A percentile compares a stretch with the other conserved stretches of the same genome.
Evolutionary conservation across 805 yeast genomes (phyloP).

Genomic region (Spathaspora gorwiae): DNA sequence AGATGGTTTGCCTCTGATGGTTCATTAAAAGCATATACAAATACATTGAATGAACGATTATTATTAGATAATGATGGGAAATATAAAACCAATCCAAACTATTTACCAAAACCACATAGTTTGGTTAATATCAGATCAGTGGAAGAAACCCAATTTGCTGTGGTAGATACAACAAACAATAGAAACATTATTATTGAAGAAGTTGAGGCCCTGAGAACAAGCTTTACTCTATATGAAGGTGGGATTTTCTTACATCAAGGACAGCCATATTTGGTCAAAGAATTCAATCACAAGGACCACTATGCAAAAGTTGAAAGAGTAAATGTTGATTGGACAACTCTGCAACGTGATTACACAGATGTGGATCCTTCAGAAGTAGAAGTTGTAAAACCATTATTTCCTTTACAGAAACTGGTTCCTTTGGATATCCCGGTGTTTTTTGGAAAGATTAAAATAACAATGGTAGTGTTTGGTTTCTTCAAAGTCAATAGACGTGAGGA

Average conservation of each 20-base stretch:
- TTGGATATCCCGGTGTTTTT: conserved; percentile 58
- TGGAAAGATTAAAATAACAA: conserved; percentile 71
- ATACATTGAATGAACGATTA: conserved; percentile 30
- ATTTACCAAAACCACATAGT: conserved; percentile 77
- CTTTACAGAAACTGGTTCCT: conserved; percentile 26
- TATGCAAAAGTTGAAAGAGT: conserved; percentile 85
- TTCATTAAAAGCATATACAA: conserved; percentile 13
- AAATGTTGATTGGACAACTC: conserved; percentile 90
- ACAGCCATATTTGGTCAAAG: conserved; percentile 77
- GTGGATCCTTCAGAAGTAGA: conserved; percentile 82
- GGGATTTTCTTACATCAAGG: conserved; percentile 96
- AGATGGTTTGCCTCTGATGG: conserved; percentile 48
- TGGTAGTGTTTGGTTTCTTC: conserved; percentile 87
- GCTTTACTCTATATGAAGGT: conserved; percentile 86
- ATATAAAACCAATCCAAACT: conserved; percentile 39
- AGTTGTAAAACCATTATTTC: conserved; percentile 49
- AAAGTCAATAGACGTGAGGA: conserved; percentile 72
- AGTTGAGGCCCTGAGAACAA: conserved; percentile 81
- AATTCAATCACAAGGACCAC: conserved; percentile 72
- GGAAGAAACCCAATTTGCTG: conserved; percentile 79
- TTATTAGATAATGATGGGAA: conserved; percentile 26
- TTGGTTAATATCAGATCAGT: conserved; percentile 77
- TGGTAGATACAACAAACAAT: conserved; percentile 80
- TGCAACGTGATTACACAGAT: conserved; percentile 88
- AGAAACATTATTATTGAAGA: conserved; percentile 80